These are phyloP conservation scores for Cercospora sp. DNA, from an alignment of 2,329 filamentous ascomycete species.

Conservation along the genomic window DNA sequence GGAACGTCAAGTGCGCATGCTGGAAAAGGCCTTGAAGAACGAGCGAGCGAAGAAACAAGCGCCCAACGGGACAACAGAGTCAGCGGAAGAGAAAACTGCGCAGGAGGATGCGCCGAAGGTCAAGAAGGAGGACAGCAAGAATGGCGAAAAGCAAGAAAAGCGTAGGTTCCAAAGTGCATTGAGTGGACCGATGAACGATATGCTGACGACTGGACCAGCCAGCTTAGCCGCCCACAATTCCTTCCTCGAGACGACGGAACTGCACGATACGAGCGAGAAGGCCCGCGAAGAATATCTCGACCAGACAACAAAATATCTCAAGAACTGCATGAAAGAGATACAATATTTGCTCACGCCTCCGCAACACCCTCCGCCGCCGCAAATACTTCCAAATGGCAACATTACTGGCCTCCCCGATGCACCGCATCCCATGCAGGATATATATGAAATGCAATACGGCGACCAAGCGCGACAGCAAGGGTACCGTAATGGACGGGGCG, in stretches of 20 bases:
- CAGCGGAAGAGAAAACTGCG: constrained; percentile 23
- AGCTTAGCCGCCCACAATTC: constrained; percentile 50
- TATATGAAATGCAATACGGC: constrained; percentile 56
- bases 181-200: neutral
- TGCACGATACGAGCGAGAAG: constrained; percentile 48
- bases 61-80: constrained; percentile 26
- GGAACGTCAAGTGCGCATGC: constrained; percentile 84
- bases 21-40: constrained; percentile 84
- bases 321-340: constrained; percentile 67
- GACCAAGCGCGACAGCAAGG: constrained; percentile 35
- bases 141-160: constrained; percentile 26
- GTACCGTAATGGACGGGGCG: constrained; percentile 39
- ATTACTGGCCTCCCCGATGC: constrained; percentile 49
- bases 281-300: constrained; percentile 61
- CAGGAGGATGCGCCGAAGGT: constrained; percentile 24
- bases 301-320: constrained; percentile 63
- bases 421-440: constrained; percentile 55
- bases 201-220: constrained; percentile 41
- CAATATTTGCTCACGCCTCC: constrained; percentile 68
- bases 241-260: constrained; percentile 52
- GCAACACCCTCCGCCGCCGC: constrained; percentile 59
- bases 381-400: constrained; percentile 40
- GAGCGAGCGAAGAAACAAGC: constrained; percentile 66
- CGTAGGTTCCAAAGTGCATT: constrained; percentile 23
- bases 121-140: constrained; percentile 32